phyloP scores from a whole-genome alignment of 345 rosid genomes.

The Populus euphratica region DNA sequence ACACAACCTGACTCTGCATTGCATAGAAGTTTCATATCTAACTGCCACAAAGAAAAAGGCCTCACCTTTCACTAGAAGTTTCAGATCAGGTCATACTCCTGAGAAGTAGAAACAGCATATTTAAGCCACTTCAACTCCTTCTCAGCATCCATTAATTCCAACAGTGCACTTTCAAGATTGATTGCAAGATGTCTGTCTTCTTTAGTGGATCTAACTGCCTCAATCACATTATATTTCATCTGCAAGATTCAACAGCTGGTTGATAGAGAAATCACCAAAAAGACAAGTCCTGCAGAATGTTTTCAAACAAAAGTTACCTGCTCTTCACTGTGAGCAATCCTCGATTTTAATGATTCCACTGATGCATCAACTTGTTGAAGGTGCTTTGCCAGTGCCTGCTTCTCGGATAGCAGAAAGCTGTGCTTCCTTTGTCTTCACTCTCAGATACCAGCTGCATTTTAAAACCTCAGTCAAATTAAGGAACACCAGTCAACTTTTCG shows the following conservation, averaged over 20 bases:
- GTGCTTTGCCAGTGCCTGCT: conserved; percentile 65
- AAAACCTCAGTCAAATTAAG: not conserved
- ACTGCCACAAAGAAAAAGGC: conserved; percentile 2
- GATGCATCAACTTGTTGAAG: conserved; percentile 64
- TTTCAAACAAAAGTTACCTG: conserved; percentile 43
- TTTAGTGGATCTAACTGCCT: conserved; percentile 56
- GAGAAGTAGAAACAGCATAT: conserved; percentile 60
- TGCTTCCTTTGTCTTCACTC: conserved; percentile 89
- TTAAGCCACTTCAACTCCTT: conserved; percentile 84
- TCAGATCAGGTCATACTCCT: conserved; percentile 56
- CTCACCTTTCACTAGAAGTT: conserved; percentile 50
- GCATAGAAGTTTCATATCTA: not conserved
- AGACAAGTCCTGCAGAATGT: not conserved
- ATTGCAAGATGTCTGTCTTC: conserved; percentile 68
- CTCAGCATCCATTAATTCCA: conserved; percentile 82
- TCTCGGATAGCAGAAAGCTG: conserved; percentile 63
- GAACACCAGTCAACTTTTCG: not conserved
- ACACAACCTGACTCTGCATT: not conserved
- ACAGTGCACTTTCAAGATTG: conserved; percentile 59
- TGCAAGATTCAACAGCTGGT: conserved; percentile 31
- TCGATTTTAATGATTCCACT: conserved; percentile 54
- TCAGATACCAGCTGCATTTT: conserved; percentile 88
- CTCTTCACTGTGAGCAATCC: conserved; percentile 67
- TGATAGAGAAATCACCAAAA: not conserved
- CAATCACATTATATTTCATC: conserved; percentile 68